Conservation (phyloP, 192 early-diverging fungal species). For the Haplosporangium gracile region DNA sequence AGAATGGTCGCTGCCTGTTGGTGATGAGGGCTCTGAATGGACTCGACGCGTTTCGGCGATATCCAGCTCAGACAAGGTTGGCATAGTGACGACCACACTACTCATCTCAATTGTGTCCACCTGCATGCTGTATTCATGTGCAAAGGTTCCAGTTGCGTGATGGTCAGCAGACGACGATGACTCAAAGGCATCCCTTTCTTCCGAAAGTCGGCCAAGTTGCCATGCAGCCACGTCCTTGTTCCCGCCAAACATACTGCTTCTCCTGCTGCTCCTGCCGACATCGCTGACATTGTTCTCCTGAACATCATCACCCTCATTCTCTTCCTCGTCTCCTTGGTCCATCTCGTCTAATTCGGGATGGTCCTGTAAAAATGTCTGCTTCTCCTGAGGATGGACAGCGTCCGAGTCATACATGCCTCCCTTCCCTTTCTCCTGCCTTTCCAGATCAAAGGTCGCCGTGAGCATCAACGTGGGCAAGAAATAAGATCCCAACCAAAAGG, state of each 20-base stretch:
- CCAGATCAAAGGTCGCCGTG: neutral
- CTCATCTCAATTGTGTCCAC: constrained; percentile 25
- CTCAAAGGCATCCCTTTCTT: neutral
- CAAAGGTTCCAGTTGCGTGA: neutral
- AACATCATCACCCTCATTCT: neutral
- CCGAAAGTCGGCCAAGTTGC: neutral
- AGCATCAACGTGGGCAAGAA: constrained; percentile 57
- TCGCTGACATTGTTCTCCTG: neutral
- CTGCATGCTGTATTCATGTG: neutral
- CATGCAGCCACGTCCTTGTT: neutral
- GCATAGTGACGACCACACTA: constrained; percentile 14
- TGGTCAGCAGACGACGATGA: neutral
- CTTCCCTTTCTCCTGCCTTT: neutral
- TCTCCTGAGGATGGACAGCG: constrained; percentile 28
- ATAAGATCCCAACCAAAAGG: constrained; percentile 61
- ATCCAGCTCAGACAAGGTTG: neutral
- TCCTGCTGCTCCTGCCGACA: constrained; percentile 8
- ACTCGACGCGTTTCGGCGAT: constrained; percentile 12
- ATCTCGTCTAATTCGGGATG: neutral
- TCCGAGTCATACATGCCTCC: constrained; percentile 4
- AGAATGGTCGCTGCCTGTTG: constrained; percentile 30
- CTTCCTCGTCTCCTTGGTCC: neutral
- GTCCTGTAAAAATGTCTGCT: constrained; percentile 29
- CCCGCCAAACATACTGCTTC: neutral
- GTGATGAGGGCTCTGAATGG: constrained; percentile 30